Percentiles rank a stretch among this genome's conserved stretches.
phyloP scores from a whole-genome alignment of 257 asterid species.

The Lantana camara region DNA sequence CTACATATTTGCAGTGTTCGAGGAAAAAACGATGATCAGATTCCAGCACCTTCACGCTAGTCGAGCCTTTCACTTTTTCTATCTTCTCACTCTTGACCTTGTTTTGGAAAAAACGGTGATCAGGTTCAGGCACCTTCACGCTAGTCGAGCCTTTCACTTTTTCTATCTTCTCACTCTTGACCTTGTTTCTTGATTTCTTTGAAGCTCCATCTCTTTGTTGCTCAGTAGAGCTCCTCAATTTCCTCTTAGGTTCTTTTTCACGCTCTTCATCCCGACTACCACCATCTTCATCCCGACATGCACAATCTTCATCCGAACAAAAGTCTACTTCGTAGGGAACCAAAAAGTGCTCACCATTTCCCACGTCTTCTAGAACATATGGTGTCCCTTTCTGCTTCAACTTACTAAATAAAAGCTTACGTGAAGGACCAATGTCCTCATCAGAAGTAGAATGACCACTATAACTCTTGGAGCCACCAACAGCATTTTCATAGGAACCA shows the following conservation, averaged over 20 bases:
- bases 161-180: slow-evolving; percentile 19
- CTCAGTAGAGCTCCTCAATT: slow-evolving; percentile 20
- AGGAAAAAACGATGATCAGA: background rate
- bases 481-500: background rate
- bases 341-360: background rate
- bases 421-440: slow-evolving; percentile 31
- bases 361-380: slow-evolving; percentile 15
- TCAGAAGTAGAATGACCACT: background rate
- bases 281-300: slow-evolving; percentile 24
- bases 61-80: background rate
- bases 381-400: slow-evolving; percentile 28
- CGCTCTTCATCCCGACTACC: slow-evolving; percentile 24
- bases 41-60: slow-evolving; percentile 7
- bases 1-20: background rate
- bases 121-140: slow-evolving; percentile 15
- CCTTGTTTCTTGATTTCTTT: background rate
- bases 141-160: background rate
- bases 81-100: slow-evolving; percentile 12
- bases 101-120: background rate
- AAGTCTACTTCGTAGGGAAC: slow-evolving; percentile 30
- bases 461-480: background rate
- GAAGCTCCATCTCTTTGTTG: too few relatives aligned
- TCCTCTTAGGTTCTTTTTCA: slow-evolving; percentile 27
- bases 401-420: slow-evolving; percentile 10
- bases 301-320: slow-evolving; percentile 23